Percentiles rank a stretch among this genome's conserved stretches.
These are phyloP conservation scores for Saccharomyces hybrid DNA, from an alignment of 1,139 yeast genomes.

Conservation along the genomic window DNA sequence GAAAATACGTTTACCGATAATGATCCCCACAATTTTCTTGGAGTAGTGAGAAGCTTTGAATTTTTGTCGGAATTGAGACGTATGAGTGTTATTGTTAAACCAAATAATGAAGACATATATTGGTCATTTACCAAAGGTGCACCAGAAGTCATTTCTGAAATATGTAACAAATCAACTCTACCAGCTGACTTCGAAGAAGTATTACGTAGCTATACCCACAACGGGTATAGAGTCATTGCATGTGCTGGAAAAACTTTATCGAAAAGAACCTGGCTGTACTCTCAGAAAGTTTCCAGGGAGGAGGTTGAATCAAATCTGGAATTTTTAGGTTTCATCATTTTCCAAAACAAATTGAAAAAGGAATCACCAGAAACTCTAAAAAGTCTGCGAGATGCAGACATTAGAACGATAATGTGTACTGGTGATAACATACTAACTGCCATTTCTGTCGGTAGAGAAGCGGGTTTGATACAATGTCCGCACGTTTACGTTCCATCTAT, in stretches of 20 bases:
- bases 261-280: conserved; percentile 37
- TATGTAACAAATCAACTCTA: conserved; percentile 61
- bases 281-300: conserved; percentile 45
- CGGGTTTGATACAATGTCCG: conserved; percentile 49
- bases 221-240: conserved; percentile 92
- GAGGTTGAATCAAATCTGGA: conserved; percentile 58
- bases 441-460: conserved; percentile 82
- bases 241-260: conserved; percentile 63
- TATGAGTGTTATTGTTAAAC: conserved; percentile 73
- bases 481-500: conserved; percentile 66
- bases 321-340: conserved; percentile 82
- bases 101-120: conserved; percentile 32
- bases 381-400: conserved; percentile 54
- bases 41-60: conserved; percentile 68
- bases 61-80: conserved; percentile 78
- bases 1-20: conserved; percentile 27
- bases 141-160: conserved; percentile 81
- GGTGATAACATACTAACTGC: conserved; percentile 96
- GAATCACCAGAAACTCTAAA: conserved; percentile 56
- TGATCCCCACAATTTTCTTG: conserved; percentile 37
- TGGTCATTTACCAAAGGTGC: conserved; percentile 85
- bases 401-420: conserved; percentile 91
- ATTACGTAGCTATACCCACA: conserved; percentile 77
- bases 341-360: conserved; percentile 80
- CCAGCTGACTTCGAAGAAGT: conserved; percentile 70